Percentiles rank a stretch among this genome's conserved stretches.
Evolutionary conservation across 225 moss, liverwort and hornwort genomes (phyloP).

Genomic region (Neckera pumila): DNA sequence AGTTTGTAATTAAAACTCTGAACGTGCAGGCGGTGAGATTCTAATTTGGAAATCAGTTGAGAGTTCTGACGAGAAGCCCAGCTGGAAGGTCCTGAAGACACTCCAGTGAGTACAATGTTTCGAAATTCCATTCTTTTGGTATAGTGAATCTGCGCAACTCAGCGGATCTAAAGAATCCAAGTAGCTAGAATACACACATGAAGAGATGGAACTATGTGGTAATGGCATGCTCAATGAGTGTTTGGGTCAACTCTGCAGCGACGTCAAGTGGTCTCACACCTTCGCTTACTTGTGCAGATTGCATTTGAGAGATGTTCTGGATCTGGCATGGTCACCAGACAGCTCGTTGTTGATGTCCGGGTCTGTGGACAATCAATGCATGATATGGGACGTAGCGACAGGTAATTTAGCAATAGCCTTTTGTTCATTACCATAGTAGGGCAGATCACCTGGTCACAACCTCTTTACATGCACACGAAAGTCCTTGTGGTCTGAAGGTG

Average conservation of each 20-base stretch:
- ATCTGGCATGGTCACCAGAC: constrained; percentile 88
- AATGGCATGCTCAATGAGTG: neutral
- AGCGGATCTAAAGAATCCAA: neutral
- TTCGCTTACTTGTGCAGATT: constrained; percentile 29
- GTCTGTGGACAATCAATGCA: constrained; percentile 94
- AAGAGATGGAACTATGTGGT: neutral
- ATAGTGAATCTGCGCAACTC: neutral
- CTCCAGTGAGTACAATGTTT: constrained; percentile 40
- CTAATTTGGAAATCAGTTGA: constrained; percentile 59
- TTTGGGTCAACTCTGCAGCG: neutral
- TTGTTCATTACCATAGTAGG: neutral
- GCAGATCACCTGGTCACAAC: neutral
- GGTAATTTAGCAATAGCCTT: constrained; percentile 9
- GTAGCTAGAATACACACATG: neutral
- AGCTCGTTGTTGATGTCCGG: constrained; percentile 67
- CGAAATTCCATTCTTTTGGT: neutral
- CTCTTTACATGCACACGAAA: neutral
- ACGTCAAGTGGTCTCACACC: neutral
- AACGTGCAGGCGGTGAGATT: constrained; percentile 65
- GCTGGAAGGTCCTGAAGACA: constrained; percentile 81
- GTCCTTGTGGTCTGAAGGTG: neutral
- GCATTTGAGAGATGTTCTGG: constrained; percentile 83
- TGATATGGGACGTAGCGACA: constrained; percentile 76
- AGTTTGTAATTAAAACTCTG: neutral
- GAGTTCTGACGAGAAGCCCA: constrained; percentile 28